Evolutionary conservation across 345 rosid species (phyloP), one percentile per base, ranked within the genome.

Genomic region (Dipteronia dyeriana): DNA sequence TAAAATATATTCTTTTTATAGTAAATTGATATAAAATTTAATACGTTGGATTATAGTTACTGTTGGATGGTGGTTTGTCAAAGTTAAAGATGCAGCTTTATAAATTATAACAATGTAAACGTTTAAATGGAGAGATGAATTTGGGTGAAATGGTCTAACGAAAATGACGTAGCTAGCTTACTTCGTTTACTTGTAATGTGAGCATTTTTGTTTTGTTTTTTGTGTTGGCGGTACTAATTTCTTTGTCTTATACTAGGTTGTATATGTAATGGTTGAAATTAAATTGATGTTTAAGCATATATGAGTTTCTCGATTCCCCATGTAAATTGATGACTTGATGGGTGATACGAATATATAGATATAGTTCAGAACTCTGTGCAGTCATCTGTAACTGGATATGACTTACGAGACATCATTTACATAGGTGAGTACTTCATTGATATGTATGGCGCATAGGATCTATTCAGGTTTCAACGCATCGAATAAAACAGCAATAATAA

Each of bases 291-390:
- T 53, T 26, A 47, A n/a, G 49, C 77, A 47, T 74, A 47, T 74
- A 49, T 20, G 16, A 47, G 19, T 67, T 43, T 76, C 73, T 49
- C 57, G 66, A 57, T 41, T 76, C 43, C 67, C 73, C 73, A 17
- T 59, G 39, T 26, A 59, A 73, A 76, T 76, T 76, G 79, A 4
- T 39, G 56, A 22, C 39, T 23, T 20, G 25, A 68, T 49, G 59
- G 71, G 14, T 34, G 38, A 34, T 34, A 34, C 2, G 31, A 29
- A 29, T 29, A 29, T 29, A 29, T 29, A 29, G 31, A 29, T 29
- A 29, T 2, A 29, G 31, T 29, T 34, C 38, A 34, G 1, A 3
- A 31, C 38, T 4, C 38, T 31, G 38, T 31, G 3, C 4, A 29
- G 34, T 29, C 34, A 31, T 31, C 34, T 31, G 0, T 4, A 31